phyloP scores from a whole-genome alignment of 73 alveolate genomes.

The Paramecium sonneborni region DNA sequence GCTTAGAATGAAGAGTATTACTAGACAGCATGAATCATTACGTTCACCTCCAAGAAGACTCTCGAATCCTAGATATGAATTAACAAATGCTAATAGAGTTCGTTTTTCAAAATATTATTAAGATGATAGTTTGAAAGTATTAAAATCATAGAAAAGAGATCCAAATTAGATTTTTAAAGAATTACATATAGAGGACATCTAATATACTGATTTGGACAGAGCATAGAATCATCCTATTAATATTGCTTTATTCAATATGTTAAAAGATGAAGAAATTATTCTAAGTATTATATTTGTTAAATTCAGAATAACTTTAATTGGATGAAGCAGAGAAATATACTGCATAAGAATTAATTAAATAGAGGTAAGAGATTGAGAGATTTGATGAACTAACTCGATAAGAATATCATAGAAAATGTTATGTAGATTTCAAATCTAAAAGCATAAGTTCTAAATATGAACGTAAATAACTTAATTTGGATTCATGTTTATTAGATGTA shows the following conservation, averaged over 20 bases:
- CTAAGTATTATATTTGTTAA: neutral
- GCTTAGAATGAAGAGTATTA: constrained; percentile 11
- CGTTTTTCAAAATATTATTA: constrained; percentile 8
- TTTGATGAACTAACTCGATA: constrained; percentile 14
- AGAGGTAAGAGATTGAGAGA: neutral
- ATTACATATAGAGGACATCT: neutral
- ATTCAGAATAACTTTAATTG: neutral
- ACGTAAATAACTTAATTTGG: neutral
- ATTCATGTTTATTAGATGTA: neutral
- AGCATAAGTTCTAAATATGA: neutral
- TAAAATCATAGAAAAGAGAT: constrained; percentile 5
- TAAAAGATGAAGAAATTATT: constrained; percentile 8
- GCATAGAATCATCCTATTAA: constrained; percentile 12
- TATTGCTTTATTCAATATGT: neutral
- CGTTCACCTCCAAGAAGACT: neutral
- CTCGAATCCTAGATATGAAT: neutral
- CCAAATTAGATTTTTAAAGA: neutral
- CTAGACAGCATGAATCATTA: neutral
- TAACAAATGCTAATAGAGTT: neutral
- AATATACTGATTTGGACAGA: constrained; percentile 21
- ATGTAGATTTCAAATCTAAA: neutral
- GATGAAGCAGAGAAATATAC: constrained; percentile 25
- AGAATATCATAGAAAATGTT: constrained; percentile 8
- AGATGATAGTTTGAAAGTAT: constrained; percentile 9
- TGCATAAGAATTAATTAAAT: neutral